Evolutionary conservation across 305 asterid genomes (phyloP), one percentile per base, ranked within the genome.

Genomic region (Solanum hybrid): DNA sequence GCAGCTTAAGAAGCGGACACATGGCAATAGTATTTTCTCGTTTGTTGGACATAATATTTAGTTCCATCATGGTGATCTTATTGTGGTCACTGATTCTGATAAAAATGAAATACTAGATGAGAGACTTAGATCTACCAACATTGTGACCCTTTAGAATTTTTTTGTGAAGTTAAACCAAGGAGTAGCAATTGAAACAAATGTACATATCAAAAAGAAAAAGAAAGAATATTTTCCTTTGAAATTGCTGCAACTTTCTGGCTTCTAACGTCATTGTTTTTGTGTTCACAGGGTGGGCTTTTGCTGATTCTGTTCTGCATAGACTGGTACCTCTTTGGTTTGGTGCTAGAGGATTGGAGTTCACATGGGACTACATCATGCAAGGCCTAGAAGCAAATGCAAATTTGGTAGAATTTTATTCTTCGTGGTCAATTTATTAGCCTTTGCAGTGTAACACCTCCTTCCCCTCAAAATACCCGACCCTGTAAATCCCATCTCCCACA

Each of bases 241-340:
- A 28, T 8, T 73, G 69, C 86, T 37, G 31, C 40, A 67, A 42
- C 33, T 88, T 36, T 80, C 85, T 80, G 61, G 75, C 87, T 88
- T 85, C 74, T 28, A 57, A 51, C 51, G 7, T 11, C 79, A 74
- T 67, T 89, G 74, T 28, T 83, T 89, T 86, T 78, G 26, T 57
- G 31, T 90, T 88, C 90, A 90, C 94, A 96, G 99, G 99, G 74
- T 97, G 99, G 99, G 99, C 99, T 69, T 97, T 95, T 93, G 99
- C 99, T 91, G 97, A 98, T 92, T 94, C 99, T 33, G 95, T 97
- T 92, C 97, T 98, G 91, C 99, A 98, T 90, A 95, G 97, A 91
- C 92, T 98, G 94, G 98, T 97, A 35, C 99, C 99, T 5, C 98
- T 98, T 90, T 98, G 99, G 99, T 95, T 98, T 20, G 99, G 99